These are phyloP conservation scores for Eutypa lata DNA, from an alignment of 2,329 filamentous ascomycete genomes.

Conservation along the genomic window DNA sequence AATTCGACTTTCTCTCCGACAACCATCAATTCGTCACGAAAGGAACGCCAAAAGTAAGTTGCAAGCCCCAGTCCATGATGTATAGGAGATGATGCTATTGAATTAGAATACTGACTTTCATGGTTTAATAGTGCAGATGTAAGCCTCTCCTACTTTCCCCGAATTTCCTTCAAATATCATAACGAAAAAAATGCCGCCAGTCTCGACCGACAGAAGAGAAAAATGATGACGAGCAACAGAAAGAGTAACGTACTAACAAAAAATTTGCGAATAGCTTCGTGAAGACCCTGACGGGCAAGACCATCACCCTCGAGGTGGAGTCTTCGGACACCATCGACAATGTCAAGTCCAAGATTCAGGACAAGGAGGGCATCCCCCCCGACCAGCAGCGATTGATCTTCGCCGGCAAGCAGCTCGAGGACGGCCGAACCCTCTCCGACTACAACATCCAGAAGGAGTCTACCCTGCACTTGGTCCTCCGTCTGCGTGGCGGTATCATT, in stretches of 20 bases:
- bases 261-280: conserved; percentile 71
- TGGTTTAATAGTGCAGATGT: conserved; percentile 77
- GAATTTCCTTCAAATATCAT: neutral
- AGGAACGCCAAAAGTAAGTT: conserved; percentile 58
- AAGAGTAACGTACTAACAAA: conserved; percentile 19
- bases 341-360: conserved; percentile 99
- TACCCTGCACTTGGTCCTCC: conserved; percentile 96
- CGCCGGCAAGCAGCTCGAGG: conserved; percentile 98
- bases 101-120: conserved; percentile 44
- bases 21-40: conserved; percentile 40
- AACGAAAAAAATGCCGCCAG: conserved; percentile 13
- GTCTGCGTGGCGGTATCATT: conserved; percentile 98
- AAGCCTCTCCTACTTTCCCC: conserved; percentile 41
- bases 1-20: conserved; percentile 41
- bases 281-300: conserved; percentile 99
- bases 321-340: conserved; percentile 99
- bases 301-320: conserved; percentile 99
- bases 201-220: conserved; percentile 16
- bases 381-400: conserved; percentile 99
- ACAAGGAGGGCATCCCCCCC: conserved; percentile 98
- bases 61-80: conserved; percentile 2
- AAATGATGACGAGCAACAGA: neutral
- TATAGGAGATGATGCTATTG: conserved; percentile 4
- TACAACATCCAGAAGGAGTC: conserved; percentile 99
- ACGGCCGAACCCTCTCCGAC: conserved; percentile 92